Evolutionary conservation across 139 green algal genomes (phyloP).

Genomic region (Zygnema circumcarinatum): DNA sequence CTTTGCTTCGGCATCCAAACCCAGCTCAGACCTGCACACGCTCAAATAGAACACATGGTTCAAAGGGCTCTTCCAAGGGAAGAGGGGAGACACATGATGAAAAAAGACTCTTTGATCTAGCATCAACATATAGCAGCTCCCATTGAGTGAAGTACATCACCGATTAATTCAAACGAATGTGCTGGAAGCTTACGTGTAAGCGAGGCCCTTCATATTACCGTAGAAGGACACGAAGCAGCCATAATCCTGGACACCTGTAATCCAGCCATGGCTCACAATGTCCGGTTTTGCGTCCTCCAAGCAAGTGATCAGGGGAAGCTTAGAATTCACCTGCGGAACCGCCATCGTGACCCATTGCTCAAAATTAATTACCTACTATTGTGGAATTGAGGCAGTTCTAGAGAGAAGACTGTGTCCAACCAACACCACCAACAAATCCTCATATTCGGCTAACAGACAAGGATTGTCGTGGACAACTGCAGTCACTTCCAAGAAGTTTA

Average conservation of each 20-base stretch:
- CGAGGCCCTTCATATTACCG: slow-evolving; percentile 74
- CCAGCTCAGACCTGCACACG: slow-evolving; percentile 66
- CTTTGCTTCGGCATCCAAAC: slow-evolving; percentile 69
- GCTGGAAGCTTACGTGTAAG: slow-evolving; percentile 40
- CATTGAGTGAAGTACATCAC: too few species aligned
- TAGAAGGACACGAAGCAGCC: slow-evolving; percentile 92
- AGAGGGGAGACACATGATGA: not conserved
- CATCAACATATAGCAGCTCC: too few species aligned
- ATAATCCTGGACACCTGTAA: slow-evolving; percentile 81
- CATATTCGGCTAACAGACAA: too few species aligned
- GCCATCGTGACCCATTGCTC: not conserved
- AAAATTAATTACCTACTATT: not conserved
- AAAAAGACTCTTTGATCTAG: not conserved
- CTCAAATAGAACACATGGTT: not conserved
- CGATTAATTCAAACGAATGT: too few species aligned
- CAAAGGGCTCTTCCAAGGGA: not conserved
- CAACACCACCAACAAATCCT: not conserved
- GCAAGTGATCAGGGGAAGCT: slow-evolving; percentile 72
- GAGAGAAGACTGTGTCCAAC: not conserved
- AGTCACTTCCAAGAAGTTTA: too few species aligned
- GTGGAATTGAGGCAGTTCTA: not conserved
- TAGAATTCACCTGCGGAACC: slow-evolving; percentile 64
- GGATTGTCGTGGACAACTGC: too few species aligned
- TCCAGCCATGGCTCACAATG: slow-evolving; percentile 76
- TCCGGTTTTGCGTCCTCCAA: slow-evolving; percentile 70